A percentile compares a stretch with the other conserved stretches of the same genome.
These are phyloP conservation scores for Diaporthe velutina DNA, from an alignment of 2,329 filamentous ascomycete species.

Conservation along the genomic window DNA sequence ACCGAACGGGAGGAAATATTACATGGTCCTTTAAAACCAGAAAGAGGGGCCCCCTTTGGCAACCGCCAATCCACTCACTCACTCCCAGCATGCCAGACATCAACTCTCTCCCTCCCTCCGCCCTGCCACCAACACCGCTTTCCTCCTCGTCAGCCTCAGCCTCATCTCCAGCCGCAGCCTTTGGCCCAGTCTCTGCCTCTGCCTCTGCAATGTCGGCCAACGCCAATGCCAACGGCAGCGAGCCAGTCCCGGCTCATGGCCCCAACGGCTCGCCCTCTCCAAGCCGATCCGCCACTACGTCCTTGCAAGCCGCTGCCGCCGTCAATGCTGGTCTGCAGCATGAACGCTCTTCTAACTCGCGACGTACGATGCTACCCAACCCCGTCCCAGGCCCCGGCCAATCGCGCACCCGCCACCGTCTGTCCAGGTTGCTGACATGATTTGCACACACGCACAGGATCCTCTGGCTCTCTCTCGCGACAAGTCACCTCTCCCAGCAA, in stretches of 20 bases:
- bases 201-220: constrained; percentile 52
- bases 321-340: constrained; percentile 82
- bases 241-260: constrained; percentile 43
- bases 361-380: constrained; percentile 58
- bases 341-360: constrained; percentile 62
- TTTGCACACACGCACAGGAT: constrained; percentile 29
- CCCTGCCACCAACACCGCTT: constrained; percentile 44
- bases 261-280: constrained; percentile 65
- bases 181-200: constrained; percentile 47
- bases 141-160: constrained; percentile 12
- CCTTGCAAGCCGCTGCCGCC: constrained; percentile 81
- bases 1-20: neutral
- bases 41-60: constrained; percentile 7
- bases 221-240: constrained; percentile 42
- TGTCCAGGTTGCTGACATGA: neutral
- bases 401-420: constrained; percentile 33
- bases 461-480: constrained; percentile 38
- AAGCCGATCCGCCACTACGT: constrained; percentile 72
- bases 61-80: constrained; percentile 2
- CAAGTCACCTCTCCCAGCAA: constrained; percentile 36
- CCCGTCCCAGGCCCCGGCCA: constrained; percentile 25
- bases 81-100: constrained; percentile 59
- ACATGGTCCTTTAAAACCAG: constrained; percentile 18
- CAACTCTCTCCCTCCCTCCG: constrained; percentile 64
- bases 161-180: constrained; percentile 53